Conservation (phyloP, 352 stramenopile genomes). For the Phytopythium kandeliae region DNA sequence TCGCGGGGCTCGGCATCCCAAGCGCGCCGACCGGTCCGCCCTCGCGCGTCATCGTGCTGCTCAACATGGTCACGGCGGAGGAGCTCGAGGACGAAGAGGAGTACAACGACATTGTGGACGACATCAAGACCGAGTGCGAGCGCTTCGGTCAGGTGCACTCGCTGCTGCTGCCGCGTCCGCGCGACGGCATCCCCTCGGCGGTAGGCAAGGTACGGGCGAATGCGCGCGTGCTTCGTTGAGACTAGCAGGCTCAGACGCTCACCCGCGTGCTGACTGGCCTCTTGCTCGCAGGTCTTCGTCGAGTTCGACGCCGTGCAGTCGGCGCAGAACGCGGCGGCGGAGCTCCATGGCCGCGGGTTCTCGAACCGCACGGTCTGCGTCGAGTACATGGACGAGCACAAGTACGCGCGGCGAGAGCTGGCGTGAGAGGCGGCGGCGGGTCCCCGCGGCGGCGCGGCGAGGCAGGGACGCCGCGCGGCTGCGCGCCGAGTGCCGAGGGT, state of each 20-base stretch:
- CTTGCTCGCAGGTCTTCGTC: slow-evolving; percentile 83
- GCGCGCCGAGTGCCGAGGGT: no score
- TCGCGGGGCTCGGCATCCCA: slow-evolving; percentile 47
- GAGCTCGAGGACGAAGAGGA: slow-evolving; percentile 95
- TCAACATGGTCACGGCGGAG: slow-evolving; percentile 97
- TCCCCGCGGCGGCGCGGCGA: neutral
- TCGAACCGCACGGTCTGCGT: slow-evolving; percentile 88
- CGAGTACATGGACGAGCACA: slow-evolving; percentile 85
- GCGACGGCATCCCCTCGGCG: slow-evolving; percentile 44
- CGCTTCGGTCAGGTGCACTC: slow-evolving; percentile 82
- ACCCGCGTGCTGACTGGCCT: no score
- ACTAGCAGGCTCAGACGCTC: no score
- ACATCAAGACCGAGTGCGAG: slow-evolving; percentile 95
- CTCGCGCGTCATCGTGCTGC: slow-evolving; percentile 90
- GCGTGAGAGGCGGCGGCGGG: slow-evolving; percentile 24
- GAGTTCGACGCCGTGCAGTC: slow-evolving; percentile 87
- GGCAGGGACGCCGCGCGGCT: slow-evolving; percentile 1
- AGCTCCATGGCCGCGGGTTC: slow-evolving; percentile 92
- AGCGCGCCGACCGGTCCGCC: slow-evolving; percentile 52
- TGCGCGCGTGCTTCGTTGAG: slow-evolving; percentile 1
- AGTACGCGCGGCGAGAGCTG: slow-evolving; percentile 82
- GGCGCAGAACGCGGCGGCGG: slow-evolving; percentile 72
- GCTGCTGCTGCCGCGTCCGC: slow-evolving; percentile 69
- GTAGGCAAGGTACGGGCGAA: slow-evolving; percentile 52
- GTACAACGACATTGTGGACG: slow-evolving; percentile 93